A percentile compares a stretch with the other conserved stretches of the same genome.
Conservation (phyloP, 345 rosid genomes). For the Streptanthus diversifolius region DNA sequence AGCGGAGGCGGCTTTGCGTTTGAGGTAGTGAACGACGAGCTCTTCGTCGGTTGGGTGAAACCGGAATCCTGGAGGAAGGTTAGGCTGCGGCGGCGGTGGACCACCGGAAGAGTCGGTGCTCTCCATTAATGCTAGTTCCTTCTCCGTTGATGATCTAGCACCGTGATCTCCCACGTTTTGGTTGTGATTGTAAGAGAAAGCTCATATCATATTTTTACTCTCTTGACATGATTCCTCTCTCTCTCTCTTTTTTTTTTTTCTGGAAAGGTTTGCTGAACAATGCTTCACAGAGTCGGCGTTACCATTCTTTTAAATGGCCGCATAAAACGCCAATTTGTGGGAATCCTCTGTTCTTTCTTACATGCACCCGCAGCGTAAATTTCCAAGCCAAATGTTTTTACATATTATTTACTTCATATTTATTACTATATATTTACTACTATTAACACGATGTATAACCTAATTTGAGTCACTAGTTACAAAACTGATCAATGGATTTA, state of each 20-base stretch:
- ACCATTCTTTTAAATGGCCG: constrained; percentile 32
- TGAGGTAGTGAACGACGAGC: constrained; percentile 91
- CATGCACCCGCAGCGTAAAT: constrained; percentile 3
- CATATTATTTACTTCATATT: not conserved
- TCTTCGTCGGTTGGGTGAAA: constrained; percentile 99
- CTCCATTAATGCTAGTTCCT: constrained; percentile 44
- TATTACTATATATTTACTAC: not conserved
- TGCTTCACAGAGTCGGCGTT: constrained; percentile 35
- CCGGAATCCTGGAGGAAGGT: constrained; percentile 94
- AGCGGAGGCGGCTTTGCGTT: constrained; percentile 73
- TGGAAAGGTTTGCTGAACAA: constrained; percentile 8
- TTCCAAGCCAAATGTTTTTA: not conserved
- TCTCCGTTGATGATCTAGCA: not conserved
- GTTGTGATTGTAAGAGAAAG: not conserved
- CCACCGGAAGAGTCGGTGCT: constrained; percentile 73
- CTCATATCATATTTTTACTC: constrained; percentile 6
- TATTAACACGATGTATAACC: not conserved
- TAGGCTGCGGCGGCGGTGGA: constrained; percentile 49
- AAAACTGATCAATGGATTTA: not conserved
- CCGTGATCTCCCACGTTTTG: constrained; percentile 29
- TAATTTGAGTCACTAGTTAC: not conserved
- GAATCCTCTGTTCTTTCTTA: constrained; percentile 27
- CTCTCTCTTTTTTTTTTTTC: not conserved
- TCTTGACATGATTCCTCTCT: not conserved
- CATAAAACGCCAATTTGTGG: constrained; percentile 32